Conservation (phyloP, 768 basidiomycete genomes). For the Pleurotus djamor region DNA sequence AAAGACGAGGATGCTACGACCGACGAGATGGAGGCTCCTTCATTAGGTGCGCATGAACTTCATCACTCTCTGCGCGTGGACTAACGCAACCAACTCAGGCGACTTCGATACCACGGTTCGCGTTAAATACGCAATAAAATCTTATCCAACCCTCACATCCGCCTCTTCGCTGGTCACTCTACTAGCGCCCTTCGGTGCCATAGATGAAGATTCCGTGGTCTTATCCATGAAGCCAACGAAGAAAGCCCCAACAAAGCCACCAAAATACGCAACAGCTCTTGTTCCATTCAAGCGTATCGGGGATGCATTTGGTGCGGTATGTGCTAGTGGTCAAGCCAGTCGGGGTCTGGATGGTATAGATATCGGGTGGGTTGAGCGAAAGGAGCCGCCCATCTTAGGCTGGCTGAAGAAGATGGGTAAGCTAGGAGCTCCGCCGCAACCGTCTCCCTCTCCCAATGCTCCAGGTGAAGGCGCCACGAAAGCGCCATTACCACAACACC, state of each 20-base stretch:
- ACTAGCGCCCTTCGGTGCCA: slow-evolving; percentile 58
- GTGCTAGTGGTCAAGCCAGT: slow-evolving; percentile 50
- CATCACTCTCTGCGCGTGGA: slow-evolving; percentile 3
- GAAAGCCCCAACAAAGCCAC: slow-evolving; percentile 51
- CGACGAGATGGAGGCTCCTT: slow-evolving; percentile 48
- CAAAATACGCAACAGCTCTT: slow-evolving; percentile 67
- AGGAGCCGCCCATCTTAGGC: slow-evolving; percentile 68
- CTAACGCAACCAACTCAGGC: slow-evolving; percentile 28
- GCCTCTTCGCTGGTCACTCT: slow-evolving; percentile 45
- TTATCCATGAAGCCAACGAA: slow-evolving; percentile 64
- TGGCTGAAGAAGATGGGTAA: slow-evolving; percentile 77
- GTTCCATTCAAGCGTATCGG: slow-evolving; percentile 77
- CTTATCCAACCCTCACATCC: slow-evolving; percentile 56
- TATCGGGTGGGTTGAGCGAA: slow-evolving; percentile 70
- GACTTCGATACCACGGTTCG: slow-evolving; percentile 74
- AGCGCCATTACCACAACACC: slow-evolving; percentile 26
- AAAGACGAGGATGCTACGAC: slow-evolving; percentile 24
- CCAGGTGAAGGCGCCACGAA: slow-evolving; percentile 10
- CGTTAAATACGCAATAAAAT: slow-evolving; percentile 62
- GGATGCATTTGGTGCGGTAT: slow-evolving; percentile 75
- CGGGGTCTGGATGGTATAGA: slow-evolving; percentile 61
- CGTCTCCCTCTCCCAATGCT: background rate
- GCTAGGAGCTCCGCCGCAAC: slow-evolving; percentile 31
- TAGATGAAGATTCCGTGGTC: slow-evolving; percentile 65
- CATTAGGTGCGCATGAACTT: slow-evolving; percentile 40